Evolutionary conservation across 2,329 filamentous ascomycete species (phyloP), one percentile per base, ranked within the genome.

Genomic region (Elsinoe batatas): DNA sequence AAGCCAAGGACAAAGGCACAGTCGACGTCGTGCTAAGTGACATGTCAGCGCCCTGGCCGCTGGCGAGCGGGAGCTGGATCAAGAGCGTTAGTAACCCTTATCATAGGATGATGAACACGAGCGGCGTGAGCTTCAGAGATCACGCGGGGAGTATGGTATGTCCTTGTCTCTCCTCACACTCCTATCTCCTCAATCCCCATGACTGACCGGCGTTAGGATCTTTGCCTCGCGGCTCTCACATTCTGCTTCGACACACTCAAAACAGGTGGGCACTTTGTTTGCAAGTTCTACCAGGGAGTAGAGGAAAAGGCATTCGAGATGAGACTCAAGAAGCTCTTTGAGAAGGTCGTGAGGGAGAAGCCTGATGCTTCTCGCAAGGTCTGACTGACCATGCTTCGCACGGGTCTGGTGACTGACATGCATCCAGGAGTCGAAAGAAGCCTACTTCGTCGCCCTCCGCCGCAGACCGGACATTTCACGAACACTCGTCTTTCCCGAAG

Each of bases 61-160:
- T 88, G 76, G 87, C 81, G 54, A 78, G 79, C 66, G 85, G 85
- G 67, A 90, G 87, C 76, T 85, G 82, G 76, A 85, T 87, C 76
- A 89, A 82, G 76, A 95, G 84, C 77, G 80, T 96, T 81, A 95
- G 85, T 91, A 87, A 93, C 81, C 89, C 90, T 61, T 93, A 94
- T 83, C 71, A 74, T 79, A 98, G 93, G 93, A 86, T 98, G 85
- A 95, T 96, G 90, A 98, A 98, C 73, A 96, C 91, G 64, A 95
- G 87, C 73, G 93, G 93, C 56, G 86, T 88, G 65, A 72, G 73
- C 17, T 93, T 95, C 67, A 82, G 84, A 61, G 93, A 98, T 71
- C 93, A 98, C 72, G 85, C 83, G 8, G 88, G 88, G 30, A 96
- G 90, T 72, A 97, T 98, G 88, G 91, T 96, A 73, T 68, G 84